These are phyloP conservation scores for Aristolochia fimbriata DNA, from an alignment of 164 flowering plant species.

Conservation along the genomic window DNA sequence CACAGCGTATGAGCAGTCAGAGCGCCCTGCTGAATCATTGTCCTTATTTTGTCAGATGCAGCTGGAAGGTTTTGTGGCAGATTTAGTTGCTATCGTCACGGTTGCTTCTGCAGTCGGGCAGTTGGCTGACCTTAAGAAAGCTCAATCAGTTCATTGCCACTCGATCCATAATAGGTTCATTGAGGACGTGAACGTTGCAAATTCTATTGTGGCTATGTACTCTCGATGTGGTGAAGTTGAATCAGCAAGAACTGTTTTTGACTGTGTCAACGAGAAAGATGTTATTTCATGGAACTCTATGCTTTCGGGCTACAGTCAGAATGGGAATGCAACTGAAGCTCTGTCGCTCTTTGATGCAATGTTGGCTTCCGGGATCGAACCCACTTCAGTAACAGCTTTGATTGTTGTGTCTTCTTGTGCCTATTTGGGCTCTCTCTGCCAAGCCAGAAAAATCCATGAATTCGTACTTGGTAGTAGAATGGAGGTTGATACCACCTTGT, in stretches of 20 bases:
- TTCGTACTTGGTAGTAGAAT: constrained; percentile 14
- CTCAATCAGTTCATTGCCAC: constrained; percentile 27
- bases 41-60: constrained; percentile 27
- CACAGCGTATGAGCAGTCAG: constrained; percentile 33
- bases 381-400: constrained; percentile 31
- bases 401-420: constrained; percentile 31
- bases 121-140: constrained; percentile 22
- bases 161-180: constrained; percentile 20
- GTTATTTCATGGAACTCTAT: constrained; percentile 39
- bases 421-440: constrained; percentile 27
- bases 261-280: constrained; percentile 23
- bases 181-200: constrained; percentile 23
- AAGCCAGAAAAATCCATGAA: constrained; percentile 30
- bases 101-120: constrained; percentile 37
- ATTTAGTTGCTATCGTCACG: constrained; percentile 25
- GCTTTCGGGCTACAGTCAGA: constrained; percentile 34
- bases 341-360: constrained; percentile 29
- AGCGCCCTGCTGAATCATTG: constrained; percentile 18
- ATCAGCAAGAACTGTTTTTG: constrained; percentile 22
- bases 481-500: constrained; percentile 16
- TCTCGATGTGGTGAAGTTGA: constrained; percentile 25
- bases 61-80: constrained; percentile 20
- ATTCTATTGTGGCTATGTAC: constrained; percentile 32
- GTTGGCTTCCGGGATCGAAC: constrained; percentile 18
- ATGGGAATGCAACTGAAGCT: constrained; percentile 34